Evolutionary conservation across 176 grass and related monocot genomes (phyloP).

Genomic region (Hordeum marinum): DNA sequence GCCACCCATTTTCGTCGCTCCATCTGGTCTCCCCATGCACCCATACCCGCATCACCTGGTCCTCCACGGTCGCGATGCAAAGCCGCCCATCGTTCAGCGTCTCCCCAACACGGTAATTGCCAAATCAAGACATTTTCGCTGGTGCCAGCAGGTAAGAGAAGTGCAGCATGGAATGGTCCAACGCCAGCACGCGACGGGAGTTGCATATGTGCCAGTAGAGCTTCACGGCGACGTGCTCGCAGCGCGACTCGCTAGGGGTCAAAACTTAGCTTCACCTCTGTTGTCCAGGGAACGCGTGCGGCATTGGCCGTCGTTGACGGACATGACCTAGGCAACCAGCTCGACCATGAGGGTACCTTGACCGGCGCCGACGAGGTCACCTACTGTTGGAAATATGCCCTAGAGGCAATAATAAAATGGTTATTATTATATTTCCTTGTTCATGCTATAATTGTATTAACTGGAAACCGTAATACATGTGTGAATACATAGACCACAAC

Average conservation of each 20-base stretch:
- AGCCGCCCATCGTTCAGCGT: neutral
- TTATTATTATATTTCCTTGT: too few species aligned
- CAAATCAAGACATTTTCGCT: neutral
- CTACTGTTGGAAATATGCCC: too few species aligned
- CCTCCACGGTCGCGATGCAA: neutral
- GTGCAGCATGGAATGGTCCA: neutral
- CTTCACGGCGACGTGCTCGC: neutral
- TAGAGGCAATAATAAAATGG: too few species aligned
- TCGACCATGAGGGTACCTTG: too few species aligned
- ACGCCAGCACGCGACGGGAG: neutral
- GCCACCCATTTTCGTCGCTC: neutral
- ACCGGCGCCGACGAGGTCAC: too few species aligned
- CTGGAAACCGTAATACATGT: too few species aligned
- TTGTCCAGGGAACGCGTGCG: too few species aligned
- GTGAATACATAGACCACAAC: too few species aligned
- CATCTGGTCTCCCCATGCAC: neutral
- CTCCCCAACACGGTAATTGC: slow-evolving; percentile 2
- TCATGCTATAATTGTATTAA: too few species aligned
- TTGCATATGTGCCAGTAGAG: slow-evolving; percentile 14
- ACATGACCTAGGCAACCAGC: too few species aligned
- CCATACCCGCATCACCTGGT: neutral
- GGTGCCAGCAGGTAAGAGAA: neutral
- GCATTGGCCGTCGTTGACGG: too few species aligned
- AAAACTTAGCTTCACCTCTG: too few species aligned
- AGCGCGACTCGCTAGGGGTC: neutral